Evolutionary conservation across 202 grass and related monocot species (phyloP), one percentile per base, ranked within the genome.

Genomic region (Panicum hallii): DNA sequence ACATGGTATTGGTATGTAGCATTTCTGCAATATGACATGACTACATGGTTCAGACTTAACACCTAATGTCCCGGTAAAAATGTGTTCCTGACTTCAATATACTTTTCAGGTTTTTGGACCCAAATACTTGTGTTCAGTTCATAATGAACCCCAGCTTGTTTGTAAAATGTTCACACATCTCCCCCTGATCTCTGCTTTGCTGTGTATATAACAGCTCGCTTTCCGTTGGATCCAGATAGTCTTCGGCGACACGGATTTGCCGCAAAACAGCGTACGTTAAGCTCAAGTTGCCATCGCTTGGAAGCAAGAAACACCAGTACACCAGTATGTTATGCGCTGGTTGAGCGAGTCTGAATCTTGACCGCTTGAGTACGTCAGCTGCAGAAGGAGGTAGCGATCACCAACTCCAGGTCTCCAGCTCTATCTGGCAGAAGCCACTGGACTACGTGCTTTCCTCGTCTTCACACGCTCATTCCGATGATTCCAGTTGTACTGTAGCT

Each of bases 401-500:
- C 60, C 36, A 66, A 30, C 60, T 28, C 34, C 71, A 40, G 46
- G 36, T 38, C 60, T 28, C 34, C 71, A 40, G 46, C 36, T 75
- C 30, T 46, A 45, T 77, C 11, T 45, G 30, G 36, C 60, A 16
- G 60, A 56, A 84, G 60, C 28, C 23, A 55, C 52, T 34, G 7
- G 56, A 55, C 20, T 74, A 46, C 15, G 58, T 79, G 74, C 77
- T 74, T 67, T 48, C 67, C 58, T 86, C 84, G 28, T 74, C 77
- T 43, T 64, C 69, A 43, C 61, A 58, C 61, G 69, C 28, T 70
- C 70, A 55, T 66, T 87, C 48, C 14, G 52, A 76, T 82, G 70
- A 67, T 82, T 87, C 61, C 85, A 61, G 78, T 68, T 87, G 70
- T 82, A 30, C 70, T 47, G 40, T 34, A 55, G 46, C 68, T 47